Percentiles rank a stretch among this genome's conserved stretches.
Evolutionary conservation across 441 rosid genomes (phyloP).

Genomic region (Daphne laureola): DNA sequence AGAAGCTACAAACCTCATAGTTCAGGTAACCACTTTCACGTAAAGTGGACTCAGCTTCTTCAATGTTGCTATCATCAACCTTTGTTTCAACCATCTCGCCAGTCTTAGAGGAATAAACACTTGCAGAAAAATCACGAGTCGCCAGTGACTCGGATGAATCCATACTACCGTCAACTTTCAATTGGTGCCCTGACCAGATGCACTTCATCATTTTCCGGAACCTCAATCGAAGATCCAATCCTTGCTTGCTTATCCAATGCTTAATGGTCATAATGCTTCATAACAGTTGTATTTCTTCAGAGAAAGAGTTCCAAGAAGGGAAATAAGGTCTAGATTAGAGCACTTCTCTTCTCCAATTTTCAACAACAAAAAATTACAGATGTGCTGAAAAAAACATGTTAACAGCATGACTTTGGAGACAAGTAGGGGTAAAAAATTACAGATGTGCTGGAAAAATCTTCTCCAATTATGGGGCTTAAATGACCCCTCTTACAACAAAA

Average conservation of each 20-base stretch:
- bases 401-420: background rate
- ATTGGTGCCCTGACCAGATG: slow-evolving; percentile 51
- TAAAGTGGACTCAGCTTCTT: slow-evolving; percentile 73
- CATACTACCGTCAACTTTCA: slow-evolving; percentile 35
- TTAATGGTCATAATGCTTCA: slow-evolving; percentile 40
- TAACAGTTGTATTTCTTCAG: slow-evolving; percentile 25
- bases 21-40: slow-evolving; percentile 70
- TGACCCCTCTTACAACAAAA: no score
- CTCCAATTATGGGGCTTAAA: slow-evolving; percentile 3
- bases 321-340: slow-evolving; percentile 16
- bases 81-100: slow-evolving; percentile 44
- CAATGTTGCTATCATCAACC: slow-evolving; percentile 62
- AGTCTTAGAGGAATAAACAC: slow-evolving; percentile 61
- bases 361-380: slow-evolving; percentile 1
- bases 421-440: no score
- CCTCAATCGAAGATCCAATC: slow-evolving; percentile 25
- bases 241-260: slow-evolving; percentile 32
- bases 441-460: no score
- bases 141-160: slow-evolving; percentile 74
- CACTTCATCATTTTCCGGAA: slow-evolving; percentile 62
- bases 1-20: slow-evolving; percentile 43
- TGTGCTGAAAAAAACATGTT: background rate
- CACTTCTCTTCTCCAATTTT: slow-evolving; percentile 10
- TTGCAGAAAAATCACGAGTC: slow-evolving; percentile 58
- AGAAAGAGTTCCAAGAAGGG: slow-evolving; percentile 12